phyloP scores from a whole-genome alignment of 192 early-diverging fungal genomes.

The Umbelopsis sp. region DNA sequence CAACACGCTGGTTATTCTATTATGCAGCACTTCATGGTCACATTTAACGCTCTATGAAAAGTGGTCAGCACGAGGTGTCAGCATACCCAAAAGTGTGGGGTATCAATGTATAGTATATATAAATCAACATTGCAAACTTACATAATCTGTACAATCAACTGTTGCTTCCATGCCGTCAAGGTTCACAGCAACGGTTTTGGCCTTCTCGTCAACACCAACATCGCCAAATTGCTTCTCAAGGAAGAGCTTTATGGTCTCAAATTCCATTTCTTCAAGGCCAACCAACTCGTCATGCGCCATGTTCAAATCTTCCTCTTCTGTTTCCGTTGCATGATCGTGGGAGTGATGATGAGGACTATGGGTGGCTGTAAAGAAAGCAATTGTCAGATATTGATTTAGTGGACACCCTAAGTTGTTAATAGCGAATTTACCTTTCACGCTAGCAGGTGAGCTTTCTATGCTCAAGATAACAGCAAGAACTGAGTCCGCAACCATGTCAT shows the following conservation, averaged over 20 bases:
- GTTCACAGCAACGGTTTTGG: constrained; percentile 23
- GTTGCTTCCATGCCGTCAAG: constrained; percentile 32
- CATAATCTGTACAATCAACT: constrained; percentile 34
- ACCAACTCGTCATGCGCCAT: constrained; percentile 9
- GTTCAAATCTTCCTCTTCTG: constrained; percentile 1
- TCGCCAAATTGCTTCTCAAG: constrained; percentile 36
- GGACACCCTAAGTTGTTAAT: background rate
- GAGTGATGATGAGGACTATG: constrained; percentile 21
- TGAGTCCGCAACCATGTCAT: constrained; percentile 97
- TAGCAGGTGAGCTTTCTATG: constrained; percentile 86
- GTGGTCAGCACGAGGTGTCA: background rate
- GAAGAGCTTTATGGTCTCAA: constrained; percentile 24
- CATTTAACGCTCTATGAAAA: constrained; percentile 26
- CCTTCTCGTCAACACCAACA: constrained; percentile 25
- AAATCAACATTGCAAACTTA: constrained; percentile 10
- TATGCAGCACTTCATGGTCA: constrained; percentile 32
- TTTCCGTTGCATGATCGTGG: constrained; percentile 23
- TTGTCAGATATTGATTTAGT: background rate
- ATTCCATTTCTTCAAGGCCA: constrained; percentile 24
- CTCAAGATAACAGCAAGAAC: constrained; percentile 83
- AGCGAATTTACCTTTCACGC: constrained; percentile 67
- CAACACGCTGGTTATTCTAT: constrained; percentile 30
- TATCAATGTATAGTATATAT: background rate
- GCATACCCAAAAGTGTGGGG: background rate
- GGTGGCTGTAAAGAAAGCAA: background rate